Base-by-base conservation (phyloP, 352 stramenopile species). In the Phytophthora constricta region DNA sequence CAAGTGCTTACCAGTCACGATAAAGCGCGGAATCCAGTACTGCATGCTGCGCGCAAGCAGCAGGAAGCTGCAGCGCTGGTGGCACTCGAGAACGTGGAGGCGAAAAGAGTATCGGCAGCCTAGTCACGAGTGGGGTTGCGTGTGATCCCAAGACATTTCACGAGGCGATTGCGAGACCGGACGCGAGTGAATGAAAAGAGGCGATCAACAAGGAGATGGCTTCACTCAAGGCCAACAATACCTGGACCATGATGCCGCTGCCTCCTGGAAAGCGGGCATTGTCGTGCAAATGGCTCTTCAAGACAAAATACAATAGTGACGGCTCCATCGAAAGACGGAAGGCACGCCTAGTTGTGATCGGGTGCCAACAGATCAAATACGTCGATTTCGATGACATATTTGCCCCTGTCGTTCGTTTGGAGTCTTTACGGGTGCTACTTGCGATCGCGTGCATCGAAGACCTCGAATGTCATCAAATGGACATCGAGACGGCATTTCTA, bases 401-500 rank as follows among this genome's bases (percentile, higher is more conserved):
- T 16, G 34, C n/a, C n/a, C n/a, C n/a, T n/a, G n/a, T n/a, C n/a
- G n/a, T n/a, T n/a, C n/a, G n/a, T n/a, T n/a, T n/a, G 11, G 9
- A 56, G 50, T 42, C 47, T 7, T 26, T 70, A 17, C 33, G 53
- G 0, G 28, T 52, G 4, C 11, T 42, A 16, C 34, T 42, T 10
- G n/a, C 11, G 14, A 10, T 42, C 11, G 34, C 34, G 3, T 10
- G 11, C 34, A 42, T 19, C 11, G 14, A 68, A 0, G 58, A 68
- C 17, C 59, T 41, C 16, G 51, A 64, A 23, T 22, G 63, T 17
- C 34, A 64, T n/a, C 58, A 73, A n/a, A 63, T 68, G 43, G 65
- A 73, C 60, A 49, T 68, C 1, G 68, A 73, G 25, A 73, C 65
- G 0, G 58, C 58, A 2, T 72, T 68, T 22, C 45, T 68, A 2